Evolutionary conservation across 1,139 yeast genomes (phyloP).

Genomic region (Geotrichum klebahnii): DNA sequence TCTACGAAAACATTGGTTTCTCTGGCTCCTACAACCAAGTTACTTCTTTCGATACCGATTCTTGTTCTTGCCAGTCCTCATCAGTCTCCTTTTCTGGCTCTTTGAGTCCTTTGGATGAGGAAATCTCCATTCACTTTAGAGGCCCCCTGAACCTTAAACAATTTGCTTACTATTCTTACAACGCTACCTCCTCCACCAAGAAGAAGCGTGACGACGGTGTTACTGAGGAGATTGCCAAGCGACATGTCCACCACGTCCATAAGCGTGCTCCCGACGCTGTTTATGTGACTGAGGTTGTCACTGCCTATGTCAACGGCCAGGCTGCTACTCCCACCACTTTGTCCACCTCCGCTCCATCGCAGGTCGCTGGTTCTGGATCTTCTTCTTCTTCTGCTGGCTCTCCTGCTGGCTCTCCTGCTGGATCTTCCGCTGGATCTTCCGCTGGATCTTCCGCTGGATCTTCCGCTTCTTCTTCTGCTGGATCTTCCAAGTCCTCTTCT

Average conservation of each 20-base stretch:
- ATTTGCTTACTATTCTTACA: slow-evolving; percentile 63
- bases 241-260: slow-evolving; percentile 53
- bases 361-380: neutral
- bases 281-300: neutral
- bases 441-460: slow-evolving; percentile 23
- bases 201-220: slow-evolving; percentile 20
- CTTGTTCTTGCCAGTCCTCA: slow-evolving; percentile 58
- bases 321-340: slow-evolving; percentile 1
- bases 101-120: slow-evolving; percentile 81
- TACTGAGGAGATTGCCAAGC: slow-evolving; percentile 23
- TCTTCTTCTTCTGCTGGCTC: slow-evolving; percentile 5
- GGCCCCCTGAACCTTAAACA: slow-evolving; percentile 79
- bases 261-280: slow-evolving; percentile 41
- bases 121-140: slow-evolving; percentile 86
- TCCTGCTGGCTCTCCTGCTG: slow-evolving; percentile 1
- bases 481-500: slow-evolving; percentile 31
- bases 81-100: slow-evolving; percentile 62
- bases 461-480: slow-evolving; percentile 27
- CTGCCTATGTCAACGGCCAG: neutral
- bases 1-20: slow-evolving; percentile 70
- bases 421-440: slow-evolving; percentile 20
- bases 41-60: slow-evolving; percentile 59
- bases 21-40: slow-evolving; percentile 75
- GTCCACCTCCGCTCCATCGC: neutral
- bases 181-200: slow-evolving; percentile 37